Conservation (phyloP, 495 filamentous ascomycete genomes). For the Penicillium bovifimosum region DNA sequence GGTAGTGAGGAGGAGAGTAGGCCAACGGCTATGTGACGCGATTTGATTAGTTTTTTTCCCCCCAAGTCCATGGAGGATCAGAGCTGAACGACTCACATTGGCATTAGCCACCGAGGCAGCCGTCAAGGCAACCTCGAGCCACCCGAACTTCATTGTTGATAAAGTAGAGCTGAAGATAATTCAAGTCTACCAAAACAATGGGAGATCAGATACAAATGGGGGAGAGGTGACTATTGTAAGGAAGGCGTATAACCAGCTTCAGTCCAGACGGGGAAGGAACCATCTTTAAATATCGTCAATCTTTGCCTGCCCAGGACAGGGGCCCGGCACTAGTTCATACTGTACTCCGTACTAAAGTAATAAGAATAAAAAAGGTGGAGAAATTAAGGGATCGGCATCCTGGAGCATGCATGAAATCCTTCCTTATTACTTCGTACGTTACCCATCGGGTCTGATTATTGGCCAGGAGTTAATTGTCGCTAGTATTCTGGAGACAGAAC, state of each 20-base stretch:
- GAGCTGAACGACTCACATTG: conserved; percentile 17
- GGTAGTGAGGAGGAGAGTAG: conserved; percentile 64
- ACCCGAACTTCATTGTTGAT: conserved; percentile 37
- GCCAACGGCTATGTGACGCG: conserved; percentile 27
- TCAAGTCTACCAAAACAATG: neutral
- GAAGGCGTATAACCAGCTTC: neutral
- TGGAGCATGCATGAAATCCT: neutral
- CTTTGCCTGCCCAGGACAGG: neutral
- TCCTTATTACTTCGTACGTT: neutral
- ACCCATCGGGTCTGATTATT: neutral
- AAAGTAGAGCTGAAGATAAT: neutral
- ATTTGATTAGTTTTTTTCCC: conserved; percentile 1
- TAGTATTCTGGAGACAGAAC: neutral
- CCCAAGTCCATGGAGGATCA: neutral
- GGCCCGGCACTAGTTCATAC: neutral
- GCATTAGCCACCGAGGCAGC: conserved; percentile 36
- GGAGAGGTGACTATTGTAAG: neutral
- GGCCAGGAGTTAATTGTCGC: neutral
- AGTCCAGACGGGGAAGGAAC: neutral
- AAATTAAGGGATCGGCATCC: conserved; percentile 2
- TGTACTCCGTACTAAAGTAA: neutral
- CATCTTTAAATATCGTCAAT: neutral
- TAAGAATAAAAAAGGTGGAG: neutral
- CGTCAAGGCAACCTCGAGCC: conserved; percentile 32
- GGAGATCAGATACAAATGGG: neutral